Percentiles rank a stretch among this genome's conserved stretches.
These are phyloP conservation scores for Mycena rosella DNA, from an alignment of 768 basidiomycete species.

Conservation along the genomic window DNA sequence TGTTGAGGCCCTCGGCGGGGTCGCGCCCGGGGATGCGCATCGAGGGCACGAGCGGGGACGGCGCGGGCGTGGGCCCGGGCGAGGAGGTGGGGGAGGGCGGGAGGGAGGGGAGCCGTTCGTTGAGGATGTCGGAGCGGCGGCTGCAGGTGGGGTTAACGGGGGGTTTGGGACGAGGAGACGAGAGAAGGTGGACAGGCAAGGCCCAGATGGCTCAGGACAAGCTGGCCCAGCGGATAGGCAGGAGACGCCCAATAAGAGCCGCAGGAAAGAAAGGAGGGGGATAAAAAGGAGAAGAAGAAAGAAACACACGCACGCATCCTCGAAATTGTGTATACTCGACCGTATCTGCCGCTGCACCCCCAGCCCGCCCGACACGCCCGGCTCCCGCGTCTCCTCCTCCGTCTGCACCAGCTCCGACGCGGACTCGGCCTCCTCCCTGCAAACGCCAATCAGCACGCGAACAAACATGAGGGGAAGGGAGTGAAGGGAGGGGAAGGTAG, in stretches of 20 bases:
- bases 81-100: slow-evolving; percentile 54
- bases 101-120: slow-evolving; percentile 81
- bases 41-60: slow-evolving; percentile 58
- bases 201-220: too few relatives aligned
- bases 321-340: slow-evolving; percentile 76
- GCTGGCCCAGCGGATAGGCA: too few relatives aligned
- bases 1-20: slow-evolving; percentile 61
- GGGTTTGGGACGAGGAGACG: too few relatives aligned
- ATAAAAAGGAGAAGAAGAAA: slow-evolving; percentile 6
- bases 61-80: slow-evolving; percentile 42
- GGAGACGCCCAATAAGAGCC: too few relatives aligned
- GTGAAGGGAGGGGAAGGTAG: slow-evolving; percentile 1
- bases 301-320: slow-evolving; percentile 72
- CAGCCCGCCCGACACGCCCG: slow-evolving; percentile 63
- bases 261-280: not conserved
- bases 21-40: slow-evolving; percentile 64
- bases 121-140: slow-evolving; percentile 77
- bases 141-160: slow-evolving; percentile 47
- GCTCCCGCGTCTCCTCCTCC: slow-evolving; percentile 30
- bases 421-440: slow-evolving; percentile 84
- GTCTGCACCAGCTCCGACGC: slow-evolving; percentile 73
- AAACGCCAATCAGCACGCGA: not conserved
- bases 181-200: too few relatives aligned
- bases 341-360: slow-evolving; percentile 73
- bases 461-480: too few relatives aligned